These are phyloP conservation scores for Symmetrospora coprosmae DNA, from an alignment of 768 basidiomycete genomes.

Conservation along the genomic window DNA sequence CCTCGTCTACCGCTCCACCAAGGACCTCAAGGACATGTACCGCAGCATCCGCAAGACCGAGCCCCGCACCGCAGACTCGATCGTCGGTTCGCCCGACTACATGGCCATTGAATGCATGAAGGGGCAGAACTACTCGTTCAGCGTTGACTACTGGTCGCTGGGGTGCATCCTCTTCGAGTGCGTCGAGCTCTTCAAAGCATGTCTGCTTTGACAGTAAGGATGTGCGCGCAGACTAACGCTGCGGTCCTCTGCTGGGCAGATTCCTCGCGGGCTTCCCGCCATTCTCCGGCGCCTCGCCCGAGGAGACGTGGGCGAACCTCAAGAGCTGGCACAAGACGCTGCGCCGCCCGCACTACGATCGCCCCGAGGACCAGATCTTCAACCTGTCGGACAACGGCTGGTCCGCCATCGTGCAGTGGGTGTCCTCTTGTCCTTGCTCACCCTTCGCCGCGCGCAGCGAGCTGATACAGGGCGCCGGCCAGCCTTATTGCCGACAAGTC, in stretches of 20 bases:
- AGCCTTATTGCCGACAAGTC: slow-evolving; percentile 80
- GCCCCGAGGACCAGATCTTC: slow-evolving; percentile 89
- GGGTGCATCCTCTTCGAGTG: slow-evolving; percentile 93
- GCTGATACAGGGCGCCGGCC: not conserved
- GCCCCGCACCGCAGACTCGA: slow-evolving; percentile 85
- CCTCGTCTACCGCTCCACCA: slow-evolving; percentile 72
- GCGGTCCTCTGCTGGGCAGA: no score
- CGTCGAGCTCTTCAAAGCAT: slow-evolving; percentile 29
- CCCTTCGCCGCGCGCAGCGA: not conserved
- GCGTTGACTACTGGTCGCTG: slow-evolving; percentile 95
- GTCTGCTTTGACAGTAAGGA: not conserved
- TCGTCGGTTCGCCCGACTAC: slow-evolving; percentile 96
- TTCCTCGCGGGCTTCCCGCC: slow-evolving; percentile 94
- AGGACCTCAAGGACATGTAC: slow-evolving; percentile 89
- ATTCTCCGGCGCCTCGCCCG: slow-evolving; percentile 84
- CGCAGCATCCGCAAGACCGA: slow-evolving; percentile 79
- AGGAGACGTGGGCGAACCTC: slow-evolving; percentile 97
- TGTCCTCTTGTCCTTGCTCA: no score
- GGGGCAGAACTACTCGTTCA: slow-evolving; percentile 85
- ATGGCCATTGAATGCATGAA: slow-evolving; percentile 59
- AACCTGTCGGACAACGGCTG: slow-evolving; percentile 85
- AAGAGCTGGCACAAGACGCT: slow-evolving; percentile 94
- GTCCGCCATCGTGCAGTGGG: slow-evolving; percentile 77
- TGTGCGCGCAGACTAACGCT: not conserved
- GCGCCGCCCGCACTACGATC: slow-evolving; percentile 83